Evolutionary conservation across 163 green algal species (phyloP), one percentile per base, ranked within the genome.

Genomic region (Scenedesmus sp.): DNA sequence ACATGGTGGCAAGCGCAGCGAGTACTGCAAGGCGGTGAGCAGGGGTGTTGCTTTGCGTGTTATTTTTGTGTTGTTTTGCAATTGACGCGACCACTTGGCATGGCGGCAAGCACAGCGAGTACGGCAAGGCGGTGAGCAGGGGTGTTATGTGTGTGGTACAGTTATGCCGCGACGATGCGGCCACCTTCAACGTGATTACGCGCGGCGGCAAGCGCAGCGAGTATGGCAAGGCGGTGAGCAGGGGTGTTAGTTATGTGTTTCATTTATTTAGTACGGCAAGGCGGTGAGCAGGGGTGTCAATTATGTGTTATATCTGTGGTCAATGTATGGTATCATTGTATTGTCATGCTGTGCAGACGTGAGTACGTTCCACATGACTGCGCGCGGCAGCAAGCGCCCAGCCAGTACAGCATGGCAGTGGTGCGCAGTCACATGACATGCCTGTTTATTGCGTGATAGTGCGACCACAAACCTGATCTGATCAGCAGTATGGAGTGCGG

Each of bases 171-270:
- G 67, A 88, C 26, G 88, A 60, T 52, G 88, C 84, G 62, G 88
- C 98, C 26, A 99, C 98, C n/a, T 99, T 99, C 96, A 99, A 97
- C 91, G 99, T 99, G 98, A 96, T 99, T 52, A 96, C 97, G 3
- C 99, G 97, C 93, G 95, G 89, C 26, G 97, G 97, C 10, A 96
- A 96, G 81, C 94, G 98, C 34, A 96, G 90, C 62, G 96, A 97
- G 84, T 97, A 99, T 90, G 96, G 93, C 70, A 92, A 98, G 91
- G 91, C 90, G 77, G 94, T 99, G 88, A 18, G 84, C 97, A 84
- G 55, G 18, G 7, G 20, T 6, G 64, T 4, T 73, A 23, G 8
- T 73, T 73, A 46, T 73, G 64, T 73, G 18, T 4, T 18, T 20
- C 20, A 23, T 0, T 73, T 73, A 46, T 46, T 46, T 46, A 97